These are phyloP conservation scores for Chaetomium cochliodes DNA, from an alignment of 495 filamentous ascomycete genomes.

Conservation along the genomic window DNA sequence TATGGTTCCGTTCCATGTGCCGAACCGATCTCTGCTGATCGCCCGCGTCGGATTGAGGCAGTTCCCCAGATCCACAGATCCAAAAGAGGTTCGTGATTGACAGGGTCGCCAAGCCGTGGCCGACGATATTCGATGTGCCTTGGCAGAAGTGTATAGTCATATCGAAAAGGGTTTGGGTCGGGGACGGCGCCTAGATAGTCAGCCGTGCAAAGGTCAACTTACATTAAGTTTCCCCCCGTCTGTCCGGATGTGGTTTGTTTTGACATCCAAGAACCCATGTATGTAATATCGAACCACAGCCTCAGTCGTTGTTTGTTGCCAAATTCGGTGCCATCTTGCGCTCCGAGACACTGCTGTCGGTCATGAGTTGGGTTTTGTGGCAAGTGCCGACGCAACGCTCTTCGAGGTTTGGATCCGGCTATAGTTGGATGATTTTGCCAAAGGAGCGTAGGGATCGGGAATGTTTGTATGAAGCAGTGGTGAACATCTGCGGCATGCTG, in stretches of 20 bases:
- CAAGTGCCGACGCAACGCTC: too few relatives aligned
- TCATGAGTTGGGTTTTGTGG: too few relatives aligned
- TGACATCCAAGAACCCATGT: neutral
- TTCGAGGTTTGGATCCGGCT: too few relatives aligned
- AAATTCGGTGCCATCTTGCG: neutral
- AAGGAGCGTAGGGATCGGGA: too few relatives aligned
- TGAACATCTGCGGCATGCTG: too few relatives aligned
- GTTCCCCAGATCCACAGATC: neutral
- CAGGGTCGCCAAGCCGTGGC: neutral
- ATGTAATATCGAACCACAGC: neutral
- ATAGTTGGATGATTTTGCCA: too few relatives aligned
- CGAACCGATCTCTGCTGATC: neutral
- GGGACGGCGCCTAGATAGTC: too few relatives aligned
- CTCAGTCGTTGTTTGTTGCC: neutral
- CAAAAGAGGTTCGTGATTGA: neutral
- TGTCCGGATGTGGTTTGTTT: neutral
- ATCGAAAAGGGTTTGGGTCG: neutral
- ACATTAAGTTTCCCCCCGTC: neutral
- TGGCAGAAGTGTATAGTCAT: neutral
- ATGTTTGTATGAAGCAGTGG: too few relatives aligned
- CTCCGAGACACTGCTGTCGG: neutral
- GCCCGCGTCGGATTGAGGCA: neutral
- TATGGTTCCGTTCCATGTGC: neutral
- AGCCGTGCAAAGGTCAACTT: neutral
- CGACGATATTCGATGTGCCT: neutral